A percentile compares a stretch with the other conserved stretches of the same genome.
phyloP scores from a whole-genome alignment of 106 monocot species.

The Platanthera guangdongensis region DNA sequence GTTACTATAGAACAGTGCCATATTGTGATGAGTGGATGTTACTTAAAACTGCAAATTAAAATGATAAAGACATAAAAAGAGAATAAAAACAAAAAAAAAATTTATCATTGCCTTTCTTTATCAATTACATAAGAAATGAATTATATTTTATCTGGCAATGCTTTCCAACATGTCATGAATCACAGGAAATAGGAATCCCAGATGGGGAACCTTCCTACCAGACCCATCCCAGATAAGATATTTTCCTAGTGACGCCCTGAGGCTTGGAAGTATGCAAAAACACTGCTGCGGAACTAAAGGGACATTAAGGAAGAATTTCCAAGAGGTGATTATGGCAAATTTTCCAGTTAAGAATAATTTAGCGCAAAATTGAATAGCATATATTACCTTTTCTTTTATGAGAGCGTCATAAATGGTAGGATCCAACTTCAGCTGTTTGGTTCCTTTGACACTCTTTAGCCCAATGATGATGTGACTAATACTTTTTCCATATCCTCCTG shows the following conservation, averaged over 20 bases:
- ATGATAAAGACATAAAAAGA: background rate
- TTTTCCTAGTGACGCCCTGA: background rate
- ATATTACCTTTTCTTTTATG: constrained; percentile 85
- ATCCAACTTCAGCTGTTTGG: constrained; percentile 93
- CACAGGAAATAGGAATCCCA: background rate
- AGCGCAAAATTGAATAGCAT: background rate
- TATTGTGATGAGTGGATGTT: background rate
- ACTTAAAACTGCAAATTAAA: background rate
- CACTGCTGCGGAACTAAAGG: background rate
- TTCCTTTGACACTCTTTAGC: constrained; percentile 74
- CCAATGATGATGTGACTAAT: constrained; percentile 95
- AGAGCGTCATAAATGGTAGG: constrained; percentile 98
- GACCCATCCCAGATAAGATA: background rate
- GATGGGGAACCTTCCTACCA: too few relatives aligned
- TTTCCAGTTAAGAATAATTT: background rate
- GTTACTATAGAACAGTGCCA: background rate
- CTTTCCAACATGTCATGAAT: background rate
- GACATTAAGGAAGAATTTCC: background rate
- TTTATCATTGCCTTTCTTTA: background rate
- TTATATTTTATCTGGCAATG: background rate
- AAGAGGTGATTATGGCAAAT: background rate
- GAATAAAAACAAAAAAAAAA: background rate
- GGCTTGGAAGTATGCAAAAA: background rate
- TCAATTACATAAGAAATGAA: background rate
- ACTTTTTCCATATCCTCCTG: constrained; percentile 89